Evolutionary conservation across 176 grass and related monocot genomes (phyloP), one percentile per base, ranked within the genome.

Genomic region (Oryza coarctata): DNA sequence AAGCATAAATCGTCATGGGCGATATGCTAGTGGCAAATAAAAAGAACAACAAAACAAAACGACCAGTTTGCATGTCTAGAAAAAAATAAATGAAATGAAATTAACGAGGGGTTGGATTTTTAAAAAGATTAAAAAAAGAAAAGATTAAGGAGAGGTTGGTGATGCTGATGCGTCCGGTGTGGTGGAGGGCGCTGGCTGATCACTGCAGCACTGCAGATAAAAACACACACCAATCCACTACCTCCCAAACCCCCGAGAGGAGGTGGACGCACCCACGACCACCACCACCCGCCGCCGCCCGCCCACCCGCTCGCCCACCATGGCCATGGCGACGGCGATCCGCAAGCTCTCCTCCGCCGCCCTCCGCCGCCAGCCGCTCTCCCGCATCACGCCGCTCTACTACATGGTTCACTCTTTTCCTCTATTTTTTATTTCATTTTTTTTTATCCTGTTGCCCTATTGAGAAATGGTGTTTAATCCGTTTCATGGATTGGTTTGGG

Each of bases 271-370:
- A 35, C 78, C 71, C 20, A 33, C 45, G 47, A 58, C 65, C 79
- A 9, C 60, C 80, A 43, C 85, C 66, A 25, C 74, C 69, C 27
- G 55, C 55, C 55, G 55, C n/a, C n/a, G n/a, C n/a, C n/a, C n/a
- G n/a, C n/a, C n/a, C n/a, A n/a, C 50, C 18, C 50, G 50, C 50
- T 57, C 50, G 50, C 62, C 81, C 40, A 80, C 88, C 85, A 91
- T 91, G 92, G 92, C 92, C 84, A 94, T 91, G 92, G 89, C 89
- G 86, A 86, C 89, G 80, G 92, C 86, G 22, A 83, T 94, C 80
- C 89, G 86, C 76, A 91, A 90, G 83, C 80, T 94, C 76, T 91
- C 92, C 50, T 69, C 86, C 75, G 55, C 22, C 61, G 76, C 77
- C 26, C 58, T 86, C 57, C 83, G 86, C 49, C 63, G 88, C 79